These are phyloP conservation scores for Stylosanthes scabra DNA, from an alignment of 331 rosid genomes.

Conservation along the genomic window DNA sequence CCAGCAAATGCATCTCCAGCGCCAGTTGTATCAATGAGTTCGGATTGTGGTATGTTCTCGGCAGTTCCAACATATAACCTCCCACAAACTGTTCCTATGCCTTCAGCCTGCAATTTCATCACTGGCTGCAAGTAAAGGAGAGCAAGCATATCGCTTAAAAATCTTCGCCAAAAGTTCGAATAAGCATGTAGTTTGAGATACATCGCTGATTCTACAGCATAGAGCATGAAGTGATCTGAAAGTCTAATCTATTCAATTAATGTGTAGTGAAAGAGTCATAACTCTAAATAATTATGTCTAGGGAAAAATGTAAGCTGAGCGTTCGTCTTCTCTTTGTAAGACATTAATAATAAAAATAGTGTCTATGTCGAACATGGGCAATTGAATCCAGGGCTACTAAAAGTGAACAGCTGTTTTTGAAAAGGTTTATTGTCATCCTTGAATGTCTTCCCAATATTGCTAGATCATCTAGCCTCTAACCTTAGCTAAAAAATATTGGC, in stretches of 20 bases:
- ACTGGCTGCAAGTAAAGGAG: slow-evolving; percentile 54
- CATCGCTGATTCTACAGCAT: background rate
- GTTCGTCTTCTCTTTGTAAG: no score
- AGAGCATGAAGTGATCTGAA: background rate
- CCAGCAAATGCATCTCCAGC: slow-evolving; percentile 95
- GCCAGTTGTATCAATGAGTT: slow-evolving; percentile 85
- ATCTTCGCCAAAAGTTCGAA: background rate
- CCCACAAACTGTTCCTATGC: slow-evolving; percentile 73
- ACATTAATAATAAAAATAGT: no score
- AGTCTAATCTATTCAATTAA: no score
- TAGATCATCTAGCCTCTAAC: slow-evolving; percentile 12
- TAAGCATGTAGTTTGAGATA: background rate
- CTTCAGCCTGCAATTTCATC: slow-evolving; percentile 66
- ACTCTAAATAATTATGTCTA: no score
- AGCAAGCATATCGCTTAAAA: slow-evolving; percentile 2
- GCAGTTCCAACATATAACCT: slow-evolving; percentile 79
- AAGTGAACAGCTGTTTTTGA: background rate
- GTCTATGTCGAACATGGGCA: background rate
- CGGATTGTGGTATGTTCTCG: slow-evolving; percentile 70
- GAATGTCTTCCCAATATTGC: slow-evolving; percentile 19
- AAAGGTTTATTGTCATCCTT: slow-evolving; percentile 6
- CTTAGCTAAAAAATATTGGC: background rate
- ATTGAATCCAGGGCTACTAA: background rate
- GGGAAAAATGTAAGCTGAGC: no score
- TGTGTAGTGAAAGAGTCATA: no score